Percentiles rank a stretch among this genome's conserved stretches.
Conservation (phyloP, 2,329 filamentous ascomycete species). For the Sarocladiaceae sp. region DNA sequence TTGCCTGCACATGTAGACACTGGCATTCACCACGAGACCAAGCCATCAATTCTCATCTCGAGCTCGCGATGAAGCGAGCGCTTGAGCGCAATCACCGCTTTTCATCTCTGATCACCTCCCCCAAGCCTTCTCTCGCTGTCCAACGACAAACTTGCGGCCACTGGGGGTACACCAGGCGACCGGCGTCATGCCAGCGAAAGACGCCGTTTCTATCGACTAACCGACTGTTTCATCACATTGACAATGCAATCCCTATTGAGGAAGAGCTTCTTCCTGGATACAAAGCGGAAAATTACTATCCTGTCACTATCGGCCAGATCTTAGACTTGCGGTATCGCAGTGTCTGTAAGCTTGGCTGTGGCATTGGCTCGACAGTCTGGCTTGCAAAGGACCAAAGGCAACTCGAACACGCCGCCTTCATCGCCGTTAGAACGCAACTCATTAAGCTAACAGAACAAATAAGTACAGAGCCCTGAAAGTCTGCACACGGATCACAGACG, state of each 20-base stretch:
- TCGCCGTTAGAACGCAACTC: not conserved
- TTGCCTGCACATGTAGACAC: too few relatives aligned
- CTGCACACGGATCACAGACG: slow-evolving; percentile 9
- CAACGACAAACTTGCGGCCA: too few relatives aligned
- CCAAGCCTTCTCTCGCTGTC: too few relatives aligned
- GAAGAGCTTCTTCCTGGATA: slow-evolving; percentile 13
- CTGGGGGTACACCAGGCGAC: too few relatives aligned
- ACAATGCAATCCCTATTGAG: slow-evolving; percentile 9
- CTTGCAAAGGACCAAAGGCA: slow-evolving; percentile 11
- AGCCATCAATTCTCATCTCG: too few relatives aligned
- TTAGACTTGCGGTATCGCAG: slow-evolving; percentile 10
- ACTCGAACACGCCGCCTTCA: not conserved
- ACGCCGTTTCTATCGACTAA: too few relatives aligned
- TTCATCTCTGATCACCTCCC: too few relatives aligned
- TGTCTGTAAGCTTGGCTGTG: slow-evolving; percentile 13
- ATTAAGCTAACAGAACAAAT: slow-evolving; percentile 6
- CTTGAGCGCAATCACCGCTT: too few relatives aligned
- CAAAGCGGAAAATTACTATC: slow-evolving; percentile 11
- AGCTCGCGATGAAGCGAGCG: too few relatives aligned
- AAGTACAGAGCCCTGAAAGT: slow-evolving; percentile 12
- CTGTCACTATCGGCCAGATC: slow-evolving; percentile 4
- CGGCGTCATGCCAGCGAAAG: too few relatives aligned
- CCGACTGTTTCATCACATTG: slow-evolving; percentile 9
- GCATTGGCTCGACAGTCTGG: slow-evolving; percentile 13
- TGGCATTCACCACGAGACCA: too few relatives aligned